A percentile compares a stretch with the other conserved stretches of the same genome.
These are phyloP conservation scores for Cadophora malorum DNA, from an alignment of 2,329 filamentous ascomycete genomes.

Conservation along the genomic window DNA sequence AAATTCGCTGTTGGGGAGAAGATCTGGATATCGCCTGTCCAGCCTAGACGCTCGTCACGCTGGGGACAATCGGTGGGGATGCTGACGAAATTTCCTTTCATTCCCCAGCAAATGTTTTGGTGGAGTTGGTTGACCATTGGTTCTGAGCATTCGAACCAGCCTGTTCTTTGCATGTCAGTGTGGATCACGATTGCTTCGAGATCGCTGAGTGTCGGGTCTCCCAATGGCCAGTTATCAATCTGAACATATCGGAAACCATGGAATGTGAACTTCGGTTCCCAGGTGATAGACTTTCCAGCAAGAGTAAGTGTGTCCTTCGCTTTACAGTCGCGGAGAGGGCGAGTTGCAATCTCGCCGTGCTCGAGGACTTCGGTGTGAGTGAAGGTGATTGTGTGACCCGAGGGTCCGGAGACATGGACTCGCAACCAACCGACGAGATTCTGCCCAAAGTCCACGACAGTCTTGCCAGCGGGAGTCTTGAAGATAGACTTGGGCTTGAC, in stretches of 20 bases:
- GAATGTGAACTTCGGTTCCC: conserved; percentile 53
- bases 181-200: conserved; percentile 39
- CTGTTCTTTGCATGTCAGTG: conserved; percentile 40
- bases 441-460: conserved; percentile 62
- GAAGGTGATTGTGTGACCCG: conserved; percentile 51
- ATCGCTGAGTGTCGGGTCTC: conserved; percentile 18
- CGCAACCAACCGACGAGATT: conserved; percentile 60
- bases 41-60: conserved; percentile 55
- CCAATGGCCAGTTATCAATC: conserved; percentile 33
- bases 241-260: conserved; percentile 54
- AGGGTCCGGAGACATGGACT: conserved; percentile 48
- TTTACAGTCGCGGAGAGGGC: conserved; percentile 50
- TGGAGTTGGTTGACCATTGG: conserved; percentile 53
- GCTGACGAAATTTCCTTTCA: conserved; percentile 54
- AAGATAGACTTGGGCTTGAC: conserved; percentile 45
- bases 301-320: conserved; percentile 48
- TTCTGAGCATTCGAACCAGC: conserved; percentile 39
- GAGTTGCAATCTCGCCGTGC: conserved; percentile 49
- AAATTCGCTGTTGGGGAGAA: conserved; percentile 53
- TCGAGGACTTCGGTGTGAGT: conserved; percentile 54
- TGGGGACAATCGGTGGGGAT: conserved; percentile 57
- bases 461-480: conserved; percentile 50
- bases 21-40: conserved; percentile 55
- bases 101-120: conserved; percentile 54
- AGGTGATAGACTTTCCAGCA: conserved; percentile 45